Percentiles rank a stretch among this genome's conserved stretches.
These are phyloP conservation scores for Perilla frutescens DNA, from an alignment of 257 asterid species.

Conservation along the genomic window DNA sequence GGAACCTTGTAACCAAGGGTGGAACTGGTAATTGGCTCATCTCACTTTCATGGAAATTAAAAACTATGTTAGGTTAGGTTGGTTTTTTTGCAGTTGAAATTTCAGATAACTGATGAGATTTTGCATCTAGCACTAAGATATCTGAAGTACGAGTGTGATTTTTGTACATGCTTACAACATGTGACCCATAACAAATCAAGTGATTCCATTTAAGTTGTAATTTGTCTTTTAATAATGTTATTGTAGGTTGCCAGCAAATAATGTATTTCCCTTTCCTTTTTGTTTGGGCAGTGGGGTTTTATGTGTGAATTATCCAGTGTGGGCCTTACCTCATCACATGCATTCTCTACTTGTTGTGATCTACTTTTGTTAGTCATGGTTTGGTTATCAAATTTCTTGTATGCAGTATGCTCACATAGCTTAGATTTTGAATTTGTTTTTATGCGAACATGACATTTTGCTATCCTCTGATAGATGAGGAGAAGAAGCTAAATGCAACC, in stretches of 20 bases:
- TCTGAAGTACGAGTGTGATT: not conserved
- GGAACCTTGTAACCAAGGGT: slow-evolving; percentile 97
- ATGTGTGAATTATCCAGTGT: not conserved
- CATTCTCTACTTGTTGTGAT: slow-evolving; percentile 13
- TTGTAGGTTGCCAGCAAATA: slow-evolving; percentile 10
- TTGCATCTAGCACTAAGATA: slow-evolving; percentile 29
- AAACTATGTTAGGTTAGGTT: slow-evolving; percentile 7
- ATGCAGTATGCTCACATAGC: not conserved
- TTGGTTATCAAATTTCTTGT: not conserved
- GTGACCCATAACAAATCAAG: not conserved
- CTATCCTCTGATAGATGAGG: slow-evolving; percentile 60
- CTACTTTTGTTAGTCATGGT: not conserved
- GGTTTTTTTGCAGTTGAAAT: slow-evolving; percentile 20
- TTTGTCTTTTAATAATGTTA: not conserved
- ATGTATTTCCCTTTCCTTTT: not conserved
- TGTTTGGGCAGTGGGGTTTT: not conserved
- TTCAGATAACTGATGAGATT: slow-evolving; percentile 4
- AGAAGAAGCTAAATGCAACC: slow-evolving; percentile 94
- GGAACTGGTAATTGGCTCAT: slow-evolving; percentile 68
- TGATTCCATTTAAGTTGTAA: not conserved
- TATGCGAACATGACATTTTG: slow-evolving; percentile 36
- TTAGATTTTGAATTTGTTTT: not conserved
- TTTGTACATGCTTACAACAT: slow-evolving; percentile 1
- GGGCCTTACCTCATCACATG: not conserved
- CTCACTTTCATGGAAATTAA: slow-evolving; percentile 26